Evolutionary conservation across 495 filamentous ascomycete genomes (phyloP), one percentile per base, ranked within the genome.

Genomic region (Penicillium odoratum): DNA sequence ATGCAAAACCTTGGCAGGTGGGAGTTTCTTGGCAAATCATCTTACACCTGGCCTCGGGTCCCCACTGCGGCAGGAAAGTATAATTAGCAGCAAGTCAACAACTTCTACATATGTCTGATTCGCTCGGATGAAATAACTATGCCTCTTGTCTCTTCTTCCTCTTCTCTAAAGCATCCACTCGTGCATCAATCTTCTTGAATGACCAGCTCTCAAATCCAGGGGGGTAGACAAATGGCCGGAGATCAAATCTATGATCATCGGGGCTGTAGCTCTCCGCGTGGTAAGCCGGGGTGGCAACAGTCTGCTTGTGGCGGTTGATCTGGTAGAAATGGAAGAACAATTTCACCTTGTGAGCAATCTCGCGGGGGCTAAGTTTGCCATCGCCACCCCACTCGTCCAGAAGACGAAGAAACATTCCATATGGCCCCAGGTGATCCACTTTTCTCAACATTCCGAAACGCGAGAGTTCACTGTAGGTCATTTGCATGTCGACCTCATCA

Each of bases 251-350:
- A 30, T 58, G 55, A 52, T 58, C 55, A 38, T 58, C 55, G 3
- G 55, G 55, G 40, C 55, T 58, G 30, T 58, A 58, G 18, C 48
- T 58, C 18, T 58, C 55, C 16, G 55, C 55, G n/a, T 58, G 55
- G 18, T 58, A 58, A 9, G 55, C 38, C 11, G 55, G 55, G 2
- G 55, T 58, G 48, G 55, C 48, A 33, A 58, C 55, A 6, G 55
- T 58, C 30, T 58, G 55, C 55, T 58, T 58, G 29, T 58, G 55
- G 4, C 55, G 55, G 29, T 58, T 58, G 30, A 58, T 58, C 42
- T 58, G 55, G 34, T 58, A 58, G 42, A 52, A 58, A 30, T 58
- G 55, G 40, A 58, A 58, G 55, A 58, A 58, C 38, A 51, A 28
- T 34, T 58, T 58, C 38, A 58, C 55, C 45, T 58, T 58, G 26